Evolutionary conservation across 192 early-diverging fungal genomes (phyloP), one percentile per base, ranked within the genome.

Genomic region (Allomyces macrogynus): DNA sequence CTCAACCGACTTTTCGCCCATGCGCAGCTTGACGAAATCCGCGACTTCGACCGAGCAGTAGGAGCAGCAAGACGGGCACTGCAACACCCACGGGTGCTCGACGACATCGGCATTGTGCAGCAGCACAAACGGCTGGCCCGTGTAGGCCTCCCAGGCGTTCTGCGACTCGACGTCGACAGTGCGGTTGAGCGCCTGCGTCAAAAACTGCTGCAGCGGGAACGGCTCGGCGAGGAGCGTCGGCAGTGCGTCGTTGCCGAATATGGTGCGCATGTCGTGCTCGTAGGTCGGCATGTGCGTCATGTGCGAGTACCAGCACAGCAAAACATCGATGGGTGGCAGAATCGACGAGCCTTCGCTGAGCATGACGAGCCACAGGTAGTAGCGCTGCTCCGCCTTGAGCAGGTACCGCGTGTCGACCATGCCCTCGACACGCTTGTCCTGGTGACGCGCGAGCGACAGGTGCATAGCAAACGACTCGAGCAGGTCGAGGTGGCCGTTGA

Each of bases 271-370:
- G 49, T 57, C 49, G 49, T n/a, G 49, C 16, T 57, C 16, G 49
- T 57, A 57, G 49, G 49, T 57, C 49, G 49, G 49, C 20, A n/a
- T n/a, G 49, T 57, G 49, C 49, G 49, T 57, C 49, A 57, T 57
- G 49, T 57, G 49, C 16, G 12, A 20, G 49, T 57, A 57, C 49
- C 49, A 57, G 16, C 12, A n/a, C 49, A 57, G 49, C 49, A 57
- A 5, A 3, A 57, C 49, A n/a, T 57, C 49, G 16, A 57, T n/a
- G 16, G 49, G 49, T 5, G 49, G 49, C 16, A 57, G 5, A 14
- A 57, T 57, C 49, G 12, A 14, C 16, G 49, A 14, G 16, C 16
- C 49, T 7, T 40, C 32, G 7, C 32, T 40, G 16, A 57, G 49
- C 49, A 57, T 57, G 16, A 57, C 49, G 20, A 57, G 49, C 49